These are phyloP conservation scores for Ploettnerulaceae sp. DNA, from an alignment of 2,329 filamentous ascomycete genomes.

Conservation along the genomic window DNA sequence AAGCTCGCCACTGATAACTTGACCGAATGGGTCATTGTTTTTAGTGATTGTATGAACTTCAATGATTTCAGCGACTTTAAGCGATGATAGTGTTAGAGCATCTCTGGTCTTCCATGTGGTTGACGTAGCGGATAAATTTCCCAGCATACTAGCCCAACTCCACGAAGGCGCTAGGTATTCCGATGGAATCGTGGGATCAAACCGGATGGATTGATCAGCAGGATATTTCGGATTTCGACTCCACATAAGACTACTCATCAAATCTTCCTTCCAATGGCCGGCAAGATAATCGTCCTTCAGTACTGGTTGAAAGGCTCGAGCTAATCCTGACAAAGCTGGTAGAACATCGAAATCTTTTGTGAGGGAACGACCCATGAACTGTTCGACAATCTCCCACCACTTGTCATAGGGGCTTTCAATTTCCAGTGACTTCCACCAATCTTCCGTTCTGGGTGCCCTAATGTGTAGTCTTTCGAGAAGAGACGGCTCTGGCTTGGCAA, in stretches of 20 bases:
- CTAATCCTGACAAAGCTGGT: conserved; percentile 24
- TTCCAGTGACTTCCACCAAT: conserved; percentile 17
- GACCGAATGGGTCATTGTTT: conserved; percentile 14
- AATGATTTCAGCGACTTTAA: conserved; percentile 11
- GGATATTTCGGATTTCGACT: conserved; percentile 11
- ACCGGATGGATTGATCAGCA: conserved; percentile 10
- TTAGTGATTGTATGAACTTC: conserved; percentile 4
- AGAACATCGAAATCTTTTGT: conserved; percentile 22
- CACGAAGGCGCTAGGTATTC: conserved; percentile 18
- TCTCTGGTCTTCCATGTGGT: conserved; percentile 15
- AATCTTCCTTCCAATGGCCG: conserved; percentile 22
- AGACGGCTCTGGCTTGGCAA: not conserved
- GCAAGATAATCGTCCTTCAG: conserved; percentile 23
- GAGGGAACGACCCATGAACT: conserved; percentile 17
- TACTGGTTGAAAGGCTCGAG: conserved; percentile 15
- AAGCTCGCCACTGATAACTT: conserved; percentile 13
- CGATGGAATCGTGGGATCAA: conserved; percentile 11
- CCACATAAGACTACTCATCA: conserved; percentile 18
- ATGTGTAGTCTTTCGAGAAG: conserved; percentile 6
- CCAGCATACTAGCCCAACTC: conserved; percentile 20
- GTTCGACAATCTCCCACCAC: conserved; percentile 20
- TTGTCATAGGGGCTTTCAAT: conserved; percentile 18
- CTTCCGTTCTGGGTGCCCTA: conserved; percentile 8
- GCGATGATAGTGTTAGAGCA: conserved; percentile 1
- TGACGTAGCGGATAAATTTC: conserved; percentile 8